These are phyloP conservation scores for Erysimum cheiri DNA, from an alignment of 441 rosid genomes.

Conservation along the genomic window DNA sequence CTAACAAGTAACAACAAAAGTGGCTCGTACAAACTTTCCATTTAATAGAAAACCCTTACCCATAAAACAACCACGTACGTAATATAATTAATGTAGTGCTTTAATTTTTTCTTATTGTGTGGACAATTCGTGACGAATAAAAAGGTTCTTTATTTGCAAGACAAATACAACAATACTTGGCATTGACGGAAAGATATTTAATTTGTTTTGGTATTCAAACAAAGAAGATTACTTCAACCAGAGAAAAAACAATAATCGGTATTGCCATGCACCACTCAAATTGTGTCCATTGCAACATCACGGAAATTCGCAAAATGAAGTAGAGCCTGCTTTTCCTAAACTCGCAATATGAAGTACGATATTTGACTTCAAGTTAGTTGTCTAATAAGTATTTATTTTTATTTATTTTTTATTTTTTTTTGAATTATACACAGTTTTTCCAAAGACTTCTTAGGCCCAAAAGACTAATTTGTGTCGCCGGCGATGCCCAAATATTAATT, in stretches of 20 bases:
- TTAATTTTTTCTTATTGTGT: background rate
- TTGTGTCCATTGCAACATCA: background rate
- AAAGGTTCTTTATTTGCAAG: background rate
- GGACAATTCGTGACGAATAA: background rate
- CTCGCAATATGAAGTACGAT: too few relatives aligned
- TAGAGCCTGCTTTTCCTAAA: too few relatives aligned
- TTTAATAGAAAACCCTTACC: conserved; percentile 7
- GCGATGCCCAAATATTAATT: too few relatives aligned
- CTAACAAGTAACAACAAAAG: background rate
- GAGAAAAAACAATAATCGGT: background rate
- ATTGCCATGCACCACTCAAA: background rate
- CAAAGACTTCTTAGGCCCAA: too few relatives aligned
- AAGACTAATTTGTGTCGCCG: too few relatives aligned
- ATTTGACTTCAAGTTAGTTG: background rate
- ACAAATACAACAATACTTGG: background rate
- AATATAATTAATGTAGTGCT: conserved; percentile 6
- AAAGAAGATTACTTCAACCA: background rate
- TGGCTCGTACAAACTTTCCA: conserved; percentile 6
- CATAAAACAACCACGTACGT: conserved; percentile 22
- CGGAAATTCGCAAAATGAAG: background rate
- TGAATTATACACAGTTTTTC: too few relatives aligned
- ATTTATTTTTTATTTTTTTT: too few relatives aligned
- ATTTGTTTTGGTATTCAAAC: background rate
- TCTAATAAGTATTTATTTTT: conserved; percentile 1
- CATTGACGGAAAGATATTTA: background rate